These are phyloP conservation scores for Urochloa ruziziensis DNA, from an alignment of 176 grass and related monocot species.

Conservation along the genomic window DNA sequence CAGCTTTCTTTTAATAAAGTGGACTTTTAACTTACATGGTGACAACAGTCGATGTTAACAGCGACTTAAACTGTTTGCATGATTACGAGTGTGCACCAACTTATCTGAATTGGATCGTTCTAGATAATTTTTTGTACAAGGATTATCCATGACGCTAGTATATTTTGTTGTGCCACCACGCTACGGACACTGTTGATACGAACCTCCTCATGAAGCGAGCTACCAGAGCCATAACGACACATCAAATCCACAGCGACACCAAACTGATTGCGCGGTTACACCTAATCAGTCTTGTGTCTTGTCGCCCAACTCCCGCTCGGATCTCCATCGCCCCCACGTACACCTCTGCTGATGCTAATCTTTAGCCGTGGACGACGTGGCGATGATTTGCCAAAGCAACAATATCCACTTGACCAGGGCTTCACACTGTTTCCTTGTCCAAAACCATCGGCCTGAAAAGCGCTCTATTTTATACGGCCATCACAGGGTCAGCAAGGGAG, in stretches of 20 bases:
- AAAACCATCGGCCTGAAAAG: background rate
- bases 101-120: background rate
- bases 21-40: background rate
- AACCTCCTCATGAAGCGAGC: background rate
- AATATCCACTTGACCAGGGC: conserved; percentile 24
- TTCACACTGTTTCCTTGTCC: background rate
- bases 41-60: background rate
- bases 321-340: background rate
- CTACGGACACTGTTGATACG: background rate
- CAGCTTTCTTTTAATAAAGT: background rate
- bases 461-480: conserved; percentile 9
- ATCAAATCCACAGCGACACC: background rate
- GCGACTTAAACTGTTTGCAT: background rate
- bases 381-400: background rate
- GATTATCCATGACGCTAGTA: background rate
- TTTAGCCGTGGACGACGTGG: background rate
- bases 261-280: background rate
- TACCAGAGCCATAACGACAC: background rate
- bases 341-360: background rate
- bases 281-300: background rate
- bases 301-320: background rate
- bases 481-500: conserved; percentile 17
- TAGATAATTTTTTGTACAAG: background rate
- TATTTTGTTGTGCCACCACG: background rate
- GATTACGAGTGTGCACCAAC: background rate